Conservation (phyloP, 1,284 basidiomycete genomes). For the Malassezia brasiliensis region DNA sequence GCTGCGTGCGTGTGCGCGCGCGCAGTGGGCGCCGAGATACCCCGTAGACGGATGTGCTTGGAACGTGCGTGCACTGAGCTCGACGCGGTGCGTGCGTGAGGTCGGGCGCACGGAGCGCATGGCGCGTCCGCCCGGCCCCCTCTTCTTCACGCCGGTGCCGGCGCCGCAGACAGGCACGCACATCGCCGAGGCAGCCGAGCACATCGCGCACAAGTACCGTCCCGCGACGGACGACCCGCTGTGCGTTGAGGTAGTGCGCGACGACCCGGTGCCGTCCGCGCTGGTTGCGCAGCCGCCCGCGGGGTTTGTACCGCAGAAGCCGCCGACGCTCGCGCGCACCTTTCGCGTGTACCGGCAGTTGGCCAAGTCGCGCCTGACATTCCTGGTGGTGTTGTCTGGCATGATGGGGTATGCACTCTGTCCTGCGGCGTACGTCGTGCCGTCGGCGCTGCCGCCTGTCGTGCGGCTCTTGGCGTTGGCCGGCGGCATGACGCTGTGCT, state of each 20-base stretch:
- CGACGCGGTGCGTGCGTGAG: no score
- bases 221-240: constrained; percentile 11
- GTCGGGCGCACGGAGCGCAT: background rate
- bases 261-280: background rate
- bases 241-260: constrained; percentile 4
- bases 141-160: background rate
- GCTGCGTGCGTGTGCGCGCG: no score
- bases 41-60: no score
- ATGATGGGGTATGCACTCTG: constrained; percentile 90
- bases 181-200: background rate
- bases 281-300: background rate
- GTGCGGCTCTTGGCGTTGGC: constrained; percentile 67
- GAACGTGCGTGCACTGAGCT: no score
- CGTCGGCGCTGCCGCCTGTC: constrained; percentile 26
- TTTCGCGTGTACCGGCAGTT: constrained; percentile 64
- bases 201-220: constrained; percentile 5
- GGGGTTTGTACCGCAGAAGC: constrained; percentile 6
- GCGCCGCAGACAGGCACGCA: background rate
- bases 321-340: background rate
- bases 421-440: constrained; percentile 27
- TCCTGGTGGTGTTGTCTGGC: constrained; percentile 79
- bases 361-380: constrained; percentile 75
- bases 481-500: constrained; percentile 78
- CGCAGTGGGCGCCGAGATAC: no score
- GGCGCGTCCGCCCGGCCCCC: background rate